phyloP scores from a whole-genome alignment of 2,329 filamentous ascomycete species.

The Blastomyces parvus region DNA sequence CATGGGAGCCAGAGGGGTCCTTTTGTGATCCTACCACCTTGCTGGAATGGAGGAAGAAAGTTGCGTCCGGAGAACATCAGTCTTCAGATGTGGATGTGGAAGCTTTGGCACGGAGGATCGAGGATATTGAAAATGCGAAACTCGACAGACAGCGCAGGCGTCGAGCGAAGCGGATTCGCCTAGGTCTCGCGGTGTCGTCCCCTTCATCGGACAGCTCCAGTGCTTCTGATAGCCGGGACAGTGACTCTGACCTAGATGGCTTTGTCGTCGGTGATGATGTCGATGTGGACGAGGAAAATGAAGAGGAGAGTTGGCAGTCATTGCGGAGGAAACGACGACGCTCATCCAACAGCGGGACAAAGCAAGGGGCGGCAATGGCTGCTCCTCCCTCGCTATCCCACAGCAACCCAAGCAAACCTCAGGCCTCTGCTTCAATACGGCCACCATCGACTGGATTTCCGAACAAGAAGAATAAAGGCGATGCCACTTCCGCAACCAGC shows the following conservation, averaged over 20 bases:
- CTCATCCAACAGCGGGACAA: neutral
- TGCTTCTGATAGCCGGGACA: neutral
- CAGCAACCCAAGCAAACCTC: neutral
- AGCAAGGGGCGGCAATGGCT: neutral
- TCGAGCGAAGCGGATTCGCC: slow-evolving; percentile 22
- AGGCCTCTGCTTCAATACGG: neutral
- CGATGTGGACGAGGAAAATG: neutral
- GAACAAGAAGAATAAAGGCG: neutral
- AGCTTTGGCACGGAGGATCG: slow-evolving; percentile 22
- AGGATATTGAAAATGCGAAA: slow-evolving; percentile 18
- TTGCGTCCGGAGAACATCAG: slow-evolving; percentile 22
- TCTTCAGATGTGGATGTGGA: slow-evolving; percentile 30
- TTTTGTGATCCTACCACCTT: slow-evolving; percentile 33
- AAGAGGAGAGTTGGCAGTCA: neutral
- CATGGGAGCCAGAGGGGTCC: slow-evolving; percentile 43
- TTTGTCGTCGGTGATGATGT: neutral
- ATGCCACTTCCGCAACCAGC: neutral
- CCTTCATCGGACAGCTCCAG: neutral
- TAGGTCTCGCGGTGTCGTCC: slow-evolving; percentile 14
- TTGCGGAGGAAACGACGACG: neutral
- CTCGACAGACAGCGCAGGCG: slow-evolving; percentile 22
- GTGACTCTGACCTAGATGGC: neutral
- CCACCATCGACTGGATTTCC: neutral
- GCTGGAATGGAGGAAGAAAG: slow-evolving; percentile 32
- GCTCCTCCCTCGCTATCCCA: neutral